A percentile compares a stretch with the other conserved stretches of the same genome.
Evolutionary conservation across 768 basidiomycete genomes (phyloP).

Genomic region (Termitomyces sp.): DNA sequence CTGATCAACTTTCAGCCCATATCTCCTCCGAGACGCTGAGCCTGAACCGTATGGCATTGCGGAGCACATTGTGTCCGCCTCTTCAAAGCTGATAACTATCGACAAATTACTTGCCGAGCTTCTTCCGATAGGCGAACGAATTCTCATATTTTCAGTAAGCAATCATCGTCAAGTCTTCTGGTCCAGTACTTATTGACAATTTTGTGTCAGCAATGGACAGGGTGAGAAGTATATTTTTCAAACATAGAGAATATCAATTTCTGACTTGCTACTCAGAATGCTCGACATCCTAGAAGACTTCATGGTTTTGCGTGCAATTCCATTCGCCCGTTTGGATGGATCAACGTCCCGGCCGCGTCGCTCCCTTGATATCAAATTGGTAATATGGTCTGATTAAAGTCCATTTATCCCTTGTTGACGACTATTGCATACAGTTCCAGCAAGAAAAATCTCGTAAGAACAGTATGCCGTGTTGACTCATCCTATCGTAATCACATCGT

Average conservation of each 20-base stretch:
- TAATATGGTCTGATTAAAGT: slow-evolving; percentile 18
- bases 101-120: slow-evolving; percentile 54
- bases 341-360: slow-evolving; percentile 45
- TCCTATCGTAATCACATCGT: slow-evolving; percentile 1
- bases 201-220: slow-evolving; percentile 51
- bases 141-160: slow-evolving; percentile 64
- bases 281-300: slow-evolving; percentile 67
- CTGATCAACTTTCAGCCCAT: slow-evolving; percentile 29
- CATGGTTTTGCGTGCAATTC: slow-evolving; percentile 50
- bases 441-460: slow-evolving; percentile 48
- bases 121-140: slow-evolving; percentile 54
- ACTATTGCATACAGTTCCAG: slow-evolving; percentile 39
- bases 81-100: slow-evolving; percentile 48
- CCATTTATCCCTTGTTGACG: neutral
- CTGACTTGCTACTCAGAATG: slow-evolving; percentile 36
- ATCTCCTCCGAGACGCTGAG: slow-evolving; percentile 41
- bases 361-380: slow-evolving; percentile 50
- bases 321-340: slow-evolving; percentile 60
- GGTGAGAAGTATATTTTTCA: slow-evolving; percentile 20
- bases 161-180: neutral
- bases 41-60: slow-evolving; percentile 45
- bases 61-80: slow-evolving; percentile 51
- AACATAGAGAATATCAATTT: neutral
- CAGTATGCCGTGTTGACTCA: neutral
- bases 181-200: neutral